Evolutionary conservation across 148 eudicot species (phyloP), one percentile per base, ranked within the genome.

Genomic region (Fagopyrum esculentum): DNA sequence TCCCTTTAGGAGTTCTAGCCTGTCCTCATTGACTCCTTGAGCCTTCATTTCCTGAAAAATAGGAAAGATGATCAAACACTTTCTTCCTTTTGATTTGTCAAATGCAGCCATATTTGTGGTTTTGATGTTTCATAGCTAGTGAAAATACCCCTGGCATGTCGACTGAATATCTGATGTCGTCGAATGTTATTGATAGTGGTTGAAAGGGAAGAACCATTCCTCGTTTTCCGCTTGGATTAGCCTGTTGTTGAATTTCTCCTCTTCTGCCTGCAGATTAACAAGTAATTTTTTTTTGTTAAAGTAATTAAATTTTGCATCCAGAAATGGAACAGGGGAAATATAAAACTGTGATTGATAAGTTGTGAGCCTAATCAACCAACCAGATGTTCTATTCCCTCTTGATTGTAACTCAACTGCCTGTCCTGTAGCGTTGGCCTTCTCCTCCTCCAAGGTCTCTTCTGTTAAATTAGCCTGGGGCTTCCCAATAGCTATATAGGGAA

Each of bases 401-500:
- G 87, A 75, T 51, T 81, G 63, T 74, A 82, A 6, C 78, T 84
- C 87, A 50, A 84, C 73, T 72, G 76, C 70, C 77, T 74, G 77
- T 22, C 87, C 84, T 64, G 79, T 79, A 59, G 77, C n/a, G 57
- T 74, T 82, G 6, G 83, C 76, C 51, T 77, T 68, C 76, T 84
- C 85, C 80, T 82, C 86, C 61, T 70, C 83, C 80, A 81, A 69
- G 47, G 74, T 82, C 48, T 90, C 90, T 80, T 88, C 86, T 55
- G 87, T 82, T 69, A 90, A 74, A 50, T 83, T 68, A 13, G 94
- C 85, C 60, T 85, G 90, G 73, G 95, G 87, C 80, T 86, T 86
- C 13, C 83, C 90, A n/a, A 86, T 78, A 76, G 95, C 92, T 90
- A 90, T 90, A 90, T 79, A 79, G 17, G 19, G 43, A 59, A 72